Evolutionary conservation across 148 eudicot species (phyloP).

Genomic region (Beta vulgaris): DNA sequence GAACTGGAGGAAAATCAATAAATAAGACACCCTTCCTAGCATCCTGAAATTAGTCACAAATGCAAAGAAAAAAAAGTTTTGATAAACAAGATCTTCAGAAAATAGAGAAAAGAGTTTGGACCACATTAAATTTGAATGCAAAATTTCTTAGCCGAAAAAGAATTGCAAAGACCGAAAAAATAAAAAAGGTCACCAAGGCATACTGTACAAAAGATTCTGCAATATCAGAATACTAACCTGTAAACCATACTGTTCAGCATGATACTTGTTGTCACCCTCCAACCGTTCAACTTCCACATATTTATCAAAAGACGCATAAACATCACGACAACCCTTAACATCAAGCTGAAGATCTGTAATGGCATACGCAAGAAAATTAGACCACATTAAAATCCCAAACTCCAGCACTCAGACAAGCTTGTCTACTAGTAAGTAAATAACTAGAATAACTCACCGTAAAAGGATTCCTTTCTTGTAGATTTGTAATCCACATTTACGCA

Average conservation of each 20-base stretch:
- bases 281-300: conserved; percentile 92
- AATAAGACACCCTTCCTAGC: conserved; percentile 86
- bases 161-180: neutral
- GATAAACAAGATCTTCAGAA: neutral
- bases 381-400: neutral
- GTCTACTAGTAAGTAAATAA: neutral
- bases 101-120: too few species aligned
- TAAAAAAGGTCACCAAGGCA: neutral
- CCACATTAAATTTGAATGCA: too few species aligned
- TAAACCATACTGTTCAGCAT: conserved; percentile 80
- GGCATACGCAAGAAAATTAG: conserved; percentile 8
- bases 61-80: neutral
- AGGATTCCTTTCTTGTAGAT: conserved; percentile 93
- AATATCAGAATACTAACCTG: conserved; percentile 50
- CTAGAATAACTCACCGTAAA: conserved; percentile 53
- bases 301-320: conserved; percentile 95
- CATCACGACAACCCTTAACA: conserved; percentile 93
- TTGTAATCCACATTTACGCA: conserved; percentile 90
- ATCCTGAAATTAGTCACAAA: conserved; percentile 59
- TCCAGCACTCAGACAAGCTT: neutral
- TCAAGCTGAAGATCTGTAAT: conserved; percentile 91
- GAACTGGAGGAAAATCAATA: conserved; percentile 80
- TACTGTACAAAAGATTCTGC: too few species aligned
- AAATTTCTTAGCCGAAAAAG: neutral
- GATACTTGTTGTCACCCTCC: conserved; percentile 93